Evolutionary conservation across 169 alveolate genomes (phyloP).

Genomic region (Perkinsus marinus): DNA sequence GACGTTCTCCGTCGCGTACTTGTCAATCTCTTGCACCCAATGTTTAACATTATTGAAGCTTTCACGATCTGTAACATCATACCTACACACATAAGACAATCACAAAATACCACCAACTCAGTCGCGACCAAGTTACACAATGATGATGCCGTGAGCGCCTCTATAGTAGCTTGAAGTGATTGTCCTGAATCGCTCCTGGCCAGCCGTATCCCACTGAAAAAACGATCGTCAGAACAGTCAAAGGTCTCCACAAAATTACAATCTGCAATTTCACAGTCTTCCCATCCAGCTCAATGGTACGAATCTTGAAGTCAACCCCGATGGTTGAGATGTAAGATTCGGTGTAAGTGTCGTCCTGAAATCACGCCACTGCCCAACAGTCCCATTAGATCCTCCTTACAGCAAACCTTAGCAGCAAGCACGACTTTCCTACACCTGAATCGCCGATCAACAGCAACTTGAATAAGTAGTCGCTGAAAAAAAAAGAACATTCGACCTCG

Average conservation of each 20-base stretch:
- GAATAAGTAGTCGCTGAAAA: conserved; percentile 73
- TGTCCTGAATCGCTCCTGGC: conserved; percentile 90
- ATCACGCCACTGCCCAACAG: background rate
- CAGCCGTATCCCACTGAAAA: conserved; percentile 91
- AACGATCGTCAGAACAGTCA: background rate
- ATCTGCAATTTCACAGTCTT: conserved; percentile 78
- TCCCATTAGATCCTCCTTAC: conserved; percentile 39
- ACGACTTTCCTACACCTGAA: conserved; percentile 94
- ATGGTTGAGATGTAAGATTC: conserved; percentile 78
- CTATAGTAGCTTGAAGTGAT: conserved; percentile 88
- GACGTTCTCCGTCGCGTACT: conserved; percentile 76
- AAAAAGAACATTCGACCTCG: background rate
- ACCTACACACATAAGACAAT: background rate
- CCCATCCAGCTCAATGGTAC: conserved; percentile 78
- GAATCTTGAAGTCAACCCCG: conserved; percentile 80
- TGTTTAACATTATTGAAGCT: conserved; percentile 67
- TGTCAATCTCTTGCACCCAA: conserved; percentile 82
- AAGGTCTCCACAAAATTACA: conserved; percentile 16
- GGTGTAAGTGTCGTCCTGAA: conserved; percentile 63
- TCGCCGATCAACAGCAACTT: conserved; percentile 92
- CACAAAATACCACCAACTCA: conserved; percentile 11
- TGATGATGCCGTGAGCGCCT: conserved; percentile 89
- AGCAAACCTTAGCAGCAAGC: conserved; percentile 85
- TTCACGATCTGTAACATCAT: conserved; percentile 24
- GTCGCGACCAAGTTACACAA: conserved; percentile 72